phyloP scores from a whole-genome alignment of 208 protist genomes.

The Tritrichomonas musculus region DNA sequence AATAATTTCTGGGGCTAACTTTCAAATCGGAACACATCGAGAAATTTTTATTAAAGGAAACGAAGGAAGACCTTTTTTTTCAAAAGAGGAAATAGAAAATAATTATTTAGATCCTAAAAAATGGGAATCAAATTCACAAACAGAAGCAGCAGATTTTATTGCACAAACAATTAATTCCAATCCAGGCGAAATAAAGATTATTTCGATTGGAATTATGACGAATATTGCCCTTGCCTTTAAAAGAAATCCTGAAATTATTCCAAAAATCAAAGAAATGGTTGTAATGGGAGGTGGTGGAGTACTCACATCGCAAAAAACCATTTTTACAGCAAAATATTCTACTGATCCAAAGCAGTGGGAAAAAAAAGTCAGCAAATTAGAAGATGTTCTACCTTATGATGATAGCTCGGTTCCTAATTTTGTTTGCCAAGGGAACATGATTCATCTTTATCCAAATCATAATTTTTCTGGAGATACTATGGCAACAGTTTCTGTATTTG shows the following conservation, averaged over 20 bases:
- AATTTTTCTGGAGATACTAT: not conserved
- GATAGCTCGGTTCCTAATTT: too few species aligned
- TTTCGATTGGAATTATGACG: constrained; percentile 24
- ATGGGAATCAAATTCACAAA: not conserved
- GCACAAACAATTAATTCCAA: not conserved
- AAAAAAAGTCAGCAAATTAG: too few species aligned
- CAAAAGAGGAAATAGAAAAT: not conserved
- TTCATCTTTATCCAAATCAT: not conserved
- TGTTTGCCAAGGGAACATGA: not conserved
- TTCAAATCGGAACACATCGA: not conserved
- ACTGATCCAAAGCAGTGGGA: not conserved
- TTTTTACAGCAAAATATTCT: not conserved
- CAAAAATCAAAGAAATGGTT: constrained; percentile 7
- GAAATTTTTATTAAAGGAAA: not conserved
- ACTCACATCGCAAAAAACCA: not conserved
- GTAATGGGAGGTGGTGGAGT: not conserved
- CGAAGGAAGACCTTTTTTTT: not conserved
- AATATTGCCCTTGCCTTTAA: not conserved
- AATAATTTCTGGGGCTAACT: not conserved
- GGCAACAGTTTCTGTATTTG: not conserved
- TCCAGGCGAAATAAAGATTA: not conserved
- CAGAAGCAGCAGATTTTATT: constrained; percentile 16
- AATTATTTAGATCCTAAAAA: not conserved
- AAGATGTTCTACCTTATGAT: too few species aligned
- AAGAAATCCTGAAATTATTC: not conserved